These are phyloP conservation scores for Rubia tinctorum DNA, from an alignment of 305 asterid species.

Conservation along the genomic window DNA sequence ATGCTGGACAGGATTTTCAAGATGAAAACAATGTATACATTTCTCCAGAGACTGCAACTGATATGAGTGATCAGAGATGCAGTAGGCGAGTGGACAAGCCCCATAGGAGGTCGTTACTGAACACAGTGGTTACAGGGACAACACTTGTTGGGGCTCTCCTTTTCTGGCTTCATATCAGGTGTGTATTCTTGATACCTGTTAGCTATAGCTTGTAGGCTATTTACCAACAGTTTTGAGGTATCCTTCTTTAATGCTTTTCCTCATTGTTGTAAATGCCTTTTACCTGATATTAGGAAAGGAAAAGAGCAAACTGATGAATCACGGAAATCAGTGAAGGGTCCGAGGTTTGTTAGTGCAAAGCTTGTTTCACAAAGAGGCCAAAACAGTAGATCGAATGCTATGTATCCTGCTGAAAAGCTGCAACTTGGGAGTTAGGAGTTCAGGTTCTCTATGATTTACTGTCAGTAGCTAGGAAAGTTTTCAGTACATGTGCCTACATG, in stretches of 20 bases:
- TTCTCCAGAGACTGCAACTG: conserved; percentile 19
- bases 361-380: conserved; percentile 33
- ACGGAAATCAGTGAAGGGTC: conserved; percentile 15
- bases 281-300: conserved; percentile 22
- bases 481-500: background rate
- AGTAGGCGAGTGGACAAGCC: conserved; percentile 24
- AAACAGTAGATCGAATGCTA: conserved; percentile 36
- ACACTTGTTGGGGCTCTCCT: conserved; percentile 61
- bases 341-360: conserved; percentile 25
- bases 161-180: conserved; percentile 69
- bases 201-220: conserved; percentile 8
- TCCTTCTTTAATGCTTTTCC: conserved; percentile 8
- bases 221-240: background rate
- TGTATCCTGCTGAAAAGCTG: conserved; percentile 58
- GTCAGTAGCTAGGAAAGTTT: background rate
- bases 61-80: conserved; percentile 21
- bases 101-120: conserved; percentile 37
- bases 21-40: conserved; percentile 2
- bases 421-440: conserved; percentile 35
- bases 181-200: conserved; percentile 12
- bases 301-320: conserved; percentile 33
- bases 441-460: background rate
- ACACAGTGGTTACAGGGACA: conserved; percentile 65
- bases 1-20: conserved; percentile 34
- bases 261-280: background rate